phyloP scores from a whole-genome alignment of 768 basidiomycete genomes.

The Auriscalpium vulgare region DNA sequence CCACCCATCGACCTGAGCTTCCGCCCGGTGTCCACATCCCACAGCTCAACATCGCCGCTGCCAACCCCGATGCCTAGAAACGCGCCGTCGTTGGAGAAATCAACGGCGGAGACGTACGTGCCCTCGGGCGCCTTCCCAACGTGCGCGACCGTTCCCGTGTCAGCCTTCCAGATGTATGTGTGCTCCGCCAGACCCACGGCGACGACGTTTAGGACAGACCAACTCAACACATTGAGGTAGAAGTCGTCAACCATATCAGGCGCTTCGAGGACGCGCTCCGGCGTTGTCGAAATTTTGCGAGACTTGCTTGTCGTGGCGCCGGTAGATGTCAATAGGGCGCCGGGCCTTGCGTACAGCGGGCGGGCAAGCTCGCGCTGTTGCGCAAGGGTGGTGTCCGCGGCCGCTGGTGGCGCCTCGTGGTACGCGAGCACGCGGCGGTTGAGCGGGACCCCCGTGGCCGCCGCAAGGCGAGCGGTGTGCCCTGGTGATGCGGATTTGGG shows the following conservation, averaged over 20 bases:
- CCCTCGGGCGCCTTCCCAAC: slow-evolving; percentile 71
- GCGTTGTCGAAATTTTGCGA: slow-evolving; percentile 77
- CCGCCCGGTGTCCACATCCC: slow-evolving; percentile 76
- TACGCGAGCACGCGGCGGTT: slow-evolving; percentile 83
- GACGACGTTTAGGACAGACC: slow-evolving; percentile 81
- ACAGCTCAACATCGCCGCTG: slow-evolving; percentile 85
- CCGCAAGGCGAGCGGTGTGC: slow-evolving; percentile 71
- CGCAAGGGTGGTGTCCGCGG: slow-evolving; percentile 65
- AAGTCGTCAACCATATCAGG: slow-evolving; percentile 93
- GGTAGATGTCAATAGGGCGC: slow-evolving; percentile 54
- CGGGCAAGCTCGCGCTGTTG: slow-evolving; percentile 72
- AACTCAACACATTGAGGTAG: slow-evolving; percentile 89
- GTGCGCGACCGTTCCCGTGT: slow-evolving; percentile 76
- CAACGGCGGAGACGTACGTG: slow-evolving; percentile 66
- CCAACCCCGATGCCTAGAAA: slow-evolving; percentile 80
- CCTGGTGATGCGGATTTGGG: slow-evolving; percentile 57
- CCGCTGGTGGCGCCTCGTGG: slow-evolving; percentile 78
- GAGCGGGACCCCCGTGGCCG: slow-evolving; percentile 66
- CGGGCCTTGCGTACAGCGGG: slow-evolving; percentile 66
- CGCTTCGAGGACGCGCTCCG: slow-evolving; percentile 92
- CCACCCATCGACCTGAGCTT: slow-evolving; percentile 89
- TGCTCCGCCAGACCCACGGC: slow-evolving; percentile 83
- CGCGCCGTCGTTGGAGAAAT: slow-evolving; percentile 72
- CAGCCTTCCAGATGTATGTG: slow-evolving; percentile 93
- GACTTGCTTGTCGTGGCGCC: slow-evolving; percentile 60